A percentile compares a stretch with the other conserved stretches of the same genome.
phyloP scores from a whole-genome alignment of 768 basidiomycete genomes.

The Pleurotus salmoneostramineus region DNA sequence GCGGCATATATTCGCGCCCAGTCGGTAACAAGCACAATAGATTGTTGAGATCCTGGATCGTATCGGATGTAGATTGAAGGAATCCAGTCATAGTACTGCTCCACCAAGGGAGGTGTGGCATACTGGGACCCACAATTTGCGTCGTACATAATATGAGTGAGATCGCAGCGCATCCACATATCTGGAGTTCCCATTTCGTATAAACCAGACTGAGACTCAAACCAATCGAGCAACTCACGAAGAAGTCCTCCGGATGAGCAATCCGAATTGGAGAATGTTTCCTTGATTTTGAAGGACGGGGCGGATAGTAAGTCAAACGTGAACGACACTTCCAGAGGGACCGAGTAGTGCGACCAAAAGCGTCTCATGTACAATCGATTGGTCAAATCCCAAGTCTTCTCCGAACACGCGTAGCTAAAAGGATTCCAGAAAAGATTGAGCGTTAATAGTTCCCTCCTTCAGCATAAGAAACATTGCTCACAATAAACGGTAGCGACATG shows the following conservation, averaged over 20 bases:
- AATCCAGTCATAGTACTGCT: not conserved
- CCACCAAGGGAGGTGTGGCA: not conserved
- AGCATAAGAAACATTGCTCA: not conserved
- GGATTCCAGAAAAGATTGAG: not conserved
- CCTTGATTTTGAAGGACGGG: not conserved
- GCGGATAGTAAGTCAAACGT: not conserved
- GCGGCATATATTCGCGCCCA: not conserved
- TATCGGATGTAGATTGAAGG: not conserved
- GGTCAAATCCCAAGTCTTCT: not conserved
- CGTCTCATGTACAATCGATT: not conserved
- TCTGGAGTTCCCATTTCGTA: not conserved
- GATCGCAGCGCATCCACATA: not conserved
- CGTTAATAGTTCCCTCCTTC: not conserved
- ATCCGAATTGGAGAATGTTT: not conserved
- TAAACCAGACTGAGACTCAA: not conserved
- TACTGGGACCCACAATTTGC: no score
- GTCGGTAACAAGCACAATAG: not conserved
- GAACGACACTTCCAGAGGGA: not conserved
- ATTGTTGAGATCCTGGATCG: not conserved
- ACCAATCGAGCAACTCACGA: not conserved
- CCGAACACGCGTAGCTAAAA: not conserved
- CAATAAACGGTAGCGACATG: not conserved
- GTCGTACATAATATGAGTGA: not conserved
- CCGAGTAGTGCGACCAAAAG: not conserved
- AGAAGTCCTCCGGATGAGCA: not conserved